Evolutionary conservation across 1,139 yeast genomes (phyloP).

Genomic region (Candida smagusa): DNA sequence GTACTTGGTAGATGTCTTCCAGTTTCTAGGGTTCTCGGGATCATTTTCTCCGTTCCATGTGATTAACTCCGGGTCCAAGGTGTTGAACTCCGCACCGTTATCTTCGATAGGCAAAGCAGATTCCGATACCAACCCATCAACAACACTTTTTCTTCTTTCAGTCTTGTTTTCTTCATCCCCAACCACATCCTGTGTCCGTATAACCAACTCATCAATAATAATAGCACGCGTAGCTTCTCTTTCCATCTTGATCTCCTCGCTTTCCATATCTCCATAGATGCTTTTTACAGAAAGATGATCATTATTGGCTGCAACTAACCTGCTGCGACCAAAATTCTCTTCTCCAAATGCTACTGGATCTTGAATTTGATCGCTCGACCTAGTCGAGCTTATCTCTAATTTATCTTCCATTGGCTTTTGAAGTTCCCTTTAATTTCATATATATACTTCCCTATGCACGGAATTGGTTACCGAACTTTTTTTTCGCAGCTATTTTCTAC

Average conservation of each 20-base stretch:
- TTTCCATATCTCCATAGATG: slow-evolving; percentile 32
- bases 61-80: slow-evolving; percentile 42
- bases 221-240: slow-evolving; percentile 21
- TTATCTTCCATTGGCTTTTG: no score
- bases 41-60: slow-evolving; percentile 39
- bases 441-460: background rate
- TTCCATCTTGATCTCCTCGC: slow-evolving; percentile 17
- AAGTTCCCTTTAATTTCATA: no score
- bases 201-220: slow-evolving; percentile 17
- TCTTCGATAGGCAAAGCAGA: slow-evolving; percentile 28
- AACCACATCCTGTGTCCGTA: slow-evolving; percentile 13
- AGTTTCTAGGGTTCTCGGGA: slow-evolving; percentile 41
- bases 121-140: slow-evolving; percentile 8
- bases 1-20: slow-evolving; percentile 28
- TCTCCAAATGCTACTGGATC: background rate
- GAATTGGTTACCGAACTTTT: background rate
- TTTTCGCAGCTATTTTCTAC: slow-evolving; percentile 1
- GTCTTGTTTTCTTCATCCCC: slow-evolving; percentile 10
- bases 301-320: background rate
- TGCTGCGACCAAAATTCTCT: background rate
- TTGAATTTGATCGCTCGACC: no score
- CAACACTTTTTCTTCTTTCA: background rate
- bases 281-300: slow-evolving; percentile 23
- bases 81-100: slow-evolving; percentile 36
- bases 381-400: no score